Base-by-base conservation (phyloP, 1,284 basidiomycete species). In the Ustilago crameri region DNA sequence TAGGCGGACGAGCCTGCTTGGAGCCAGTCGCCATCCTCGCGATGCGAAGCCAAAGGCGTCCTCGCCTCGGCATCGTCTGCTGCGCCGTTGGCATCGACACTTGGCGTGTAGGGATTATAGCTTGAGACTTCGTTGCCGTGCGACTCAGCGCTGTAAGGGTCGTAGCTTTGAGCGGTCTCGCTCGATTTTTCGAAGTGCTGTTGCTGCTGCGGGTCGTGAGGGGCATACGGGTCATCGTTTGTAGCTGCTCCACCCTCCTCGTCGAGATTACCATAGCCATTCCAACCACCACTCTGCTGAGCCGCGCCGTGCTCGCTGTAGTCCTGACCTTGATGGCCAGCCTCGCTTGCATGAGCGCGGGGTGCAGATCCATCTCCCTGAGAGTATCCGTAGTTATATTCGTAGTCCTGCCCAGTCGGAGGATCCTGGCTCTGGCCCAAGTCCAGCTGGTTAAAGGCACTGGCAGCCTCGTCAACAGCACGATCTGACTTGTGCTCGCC, bases 11-110 rank as follows among this genome's bases (percentile, higher is more conserved):
- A 45, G 2, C 24, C 40, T 4, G 27, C 41, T 5, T 49, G 49
- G 35, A 66, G 53, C 64, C 64, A 66, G 52, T 52, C 42, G 22
- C 45, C 57, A 10, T 52, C 32, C 45, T 60, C 49, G 34, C 50
- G 43, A 35, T 47, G 56, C 43, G 52, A 54, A 14, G 58, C 64
- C 20, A 61, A 35, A 2, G 58, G 64, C 32, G 64, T 67, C 26
- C 46, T 56, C 1, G 64, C 64, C 5, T 67, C 53, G 20, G 50
- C 41, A 42, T 42, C 43, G 4, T 37, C 34, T 9, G 20, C 35
- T 10, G 43, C 37, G 15, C 26, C 43, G n/a, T 59, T 44, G 20
- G 43, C 32, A 4, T 32, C 46, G 9, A 30, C 18, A 20, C 32
- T 18, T 10, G 51, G 51, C 24, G 30, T 51, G n/a, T 59, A 55